Percentiles rank a stretch among this genome's conserved stretches.
These are phyloP conservation scores for Rhodamnia argentea DNA, from an alignment of 345 rosid species.

Conservation along the genomic window DNA sequence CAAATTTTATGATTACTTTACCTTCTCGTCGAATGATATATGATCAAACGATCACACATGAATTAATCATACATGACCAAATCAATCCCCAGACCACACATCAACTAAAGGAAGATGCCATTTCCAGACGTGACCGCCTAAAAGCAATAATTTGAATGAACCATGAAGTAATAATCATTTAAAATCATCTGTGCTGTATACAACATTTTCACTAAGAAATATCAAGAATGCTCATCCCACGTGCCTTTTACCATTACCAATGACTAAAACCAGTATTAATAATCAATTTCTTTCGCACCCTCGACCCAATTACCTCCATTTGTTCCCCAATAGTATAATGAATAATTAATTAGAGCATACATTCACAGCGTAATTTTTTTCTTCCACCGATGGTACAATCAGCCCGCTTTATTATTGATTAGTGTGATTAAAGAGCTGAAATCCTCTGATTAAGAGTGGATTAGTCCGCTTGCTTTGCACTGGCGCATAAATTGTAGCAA, in stretches of 20 bases:
- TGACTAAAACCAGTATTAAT: background rate
- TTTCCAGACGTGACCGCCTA: background rate
- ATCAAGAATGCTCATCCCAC: background rate
- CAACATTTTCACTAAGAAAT: background rate
- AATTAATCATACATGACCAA: no score
- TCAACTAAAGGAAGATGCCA: fast-evolving
- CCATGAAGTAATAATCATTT: background rate
- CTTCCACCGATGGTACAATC: background rate
- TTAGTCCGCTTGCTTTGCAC: background rate
- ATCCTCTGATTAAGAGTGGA: background rate
- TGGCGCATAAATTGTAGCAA: background rate
- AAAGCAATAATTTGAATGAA: background rate
- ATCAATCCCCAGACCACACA: background rate
- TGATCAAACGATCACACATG: no score
- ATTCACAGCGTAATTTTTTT: background rate
- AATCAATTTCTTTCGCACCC: background rate
- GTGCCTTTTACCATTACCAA: background rate
- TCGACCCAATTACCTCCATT: background rate
- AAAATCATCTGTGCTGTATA: background rate
- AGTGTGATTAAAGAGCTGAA: background rate
- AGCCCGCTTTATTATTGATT: background rate
- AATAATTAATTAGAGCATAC: background rate
- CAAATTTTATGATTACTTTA: background rate
- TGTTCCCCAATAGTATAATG: background rate
- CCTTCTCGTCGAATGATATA: background rate